phyloP scores from a whole-genome alignment of 2,329 filamentous ascomycete species.

The Aspergillus pseudonomiae region DNA sequence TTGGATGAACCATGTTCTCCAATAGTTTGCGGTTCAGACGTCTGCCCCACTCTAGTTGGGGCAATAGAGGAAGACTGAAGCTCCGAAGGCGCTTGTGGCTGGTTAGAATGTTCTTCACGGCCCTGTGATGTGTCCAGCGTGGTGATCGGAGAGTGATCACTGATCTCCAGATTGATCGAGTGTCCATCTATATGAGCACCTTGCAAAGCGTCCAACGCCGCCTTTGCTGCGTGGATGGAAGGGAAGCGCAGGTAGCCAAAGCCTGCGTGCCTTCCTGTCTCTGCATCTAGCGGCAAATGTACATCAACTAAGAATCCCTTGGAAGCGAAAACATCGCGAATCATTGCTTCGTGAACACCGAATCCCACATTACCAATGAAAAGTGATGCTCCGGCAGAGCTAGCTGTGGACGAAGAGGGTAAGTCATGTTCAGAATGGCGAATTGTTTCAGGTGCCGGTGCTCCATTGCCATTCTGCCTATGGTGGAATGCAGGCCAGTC shows the following conservation, averaged over 20 bases:
- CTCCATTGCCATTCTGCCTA: background rate
- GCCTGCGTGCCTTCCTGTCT: constrained; percentile 39
- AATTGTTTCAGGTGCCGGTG: background rate
- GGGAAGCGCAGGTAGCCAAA: constrained; percentile 45
- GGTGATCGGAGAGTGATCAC: constrained; percentile 31
- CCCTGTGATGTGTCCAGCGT: constrained; percentile 5
- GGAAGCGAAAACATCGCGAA: constrained; percentile 41
- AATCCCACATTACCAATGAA: constrained; percentile 47
- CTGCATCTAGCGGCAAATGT: constrained; percentile 37
- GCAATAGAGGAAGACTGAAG: background rate
- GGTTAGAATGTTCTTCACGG: background rate
- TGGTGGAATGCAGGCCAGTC: background rate
- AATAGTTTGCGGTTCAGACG: background rate
- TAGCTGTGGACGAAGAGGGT: background rate
- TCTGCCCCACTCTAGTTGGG: background rate
- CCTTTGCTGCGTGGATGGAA: constrained; percentile 37
- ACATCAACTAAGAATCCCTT: constrained; percentile 42
- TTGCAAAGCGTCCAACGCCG: constrained; percentile 40
- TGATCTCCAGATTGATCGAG: constrained; percentile 44
- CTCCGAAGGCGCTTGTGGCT: background rate
- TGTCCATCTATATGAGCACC: constrained; percentile 43
- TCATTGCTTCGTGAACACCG: constrained; percentile 39
- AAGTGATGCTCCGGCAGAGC: constrained; percentile 19
- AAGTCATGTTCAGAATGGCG: background rate
- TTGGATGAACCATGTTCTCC: background rate